Evolutionary conservation across 2,329 filamentous ascomycete species (phyloP), one percentile per base, ranked within the genome.

Genomic region (Didymosphaeria variabile): DNA sequence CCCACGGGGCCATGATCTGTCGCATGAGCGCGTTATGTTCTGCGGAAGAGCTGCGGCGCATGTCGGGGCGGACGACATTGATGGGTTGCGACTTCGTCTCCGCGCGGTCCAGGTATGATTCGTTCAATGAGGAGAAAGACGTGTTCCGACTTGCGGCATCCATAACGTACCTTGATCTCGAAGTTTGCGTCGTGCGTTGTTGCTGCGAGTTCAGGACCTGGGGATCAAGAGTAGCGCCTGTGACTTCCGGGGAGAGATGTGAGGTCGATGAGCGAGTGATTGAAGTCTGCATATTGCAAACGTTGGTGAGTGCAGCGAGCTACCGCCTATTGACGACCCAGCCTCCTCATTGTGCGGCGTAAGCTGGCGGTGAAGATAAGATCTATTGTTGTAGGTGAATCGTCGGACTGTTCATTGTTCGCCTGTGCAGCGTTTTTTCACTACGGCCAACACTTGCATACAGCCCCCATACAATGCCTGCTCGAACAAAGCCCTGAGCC

Each of bases 21-120:
- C 60, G 60, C 56, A 62, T 54, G n/a, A 34, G 42, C 7, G 17
- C 45, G 32, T 58, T 54, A 15, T 58, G 47, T 26, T 46, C 32
- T 21, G 32, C 31, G 2, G 55, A 57, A 29, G 55, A 31, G 17
- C 23, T 31, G 26, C 52, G 32, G 32, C 32, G 17, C 38, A 55
- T 55, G 10, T 19, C 36, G n/a, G 32, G 52, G 52, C 26, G 15
- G 38, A 15, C 17, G 23, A 21, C 9, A 12, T 6, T 40, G 23
- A 44, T 45, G 8, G 26, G 34, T n/a, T 45, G 52, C 38, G 52
- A 38, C 17, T 55, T 44, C 17, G 38, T 34, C 17, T 31, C 26
- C 9, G 52, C 26, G 26, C 40, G 19, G 26, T 13, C 26, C 17
- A 21, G 15, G 38, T 31, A 23, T 26, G 34, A 53, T 19, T 53